phyloP scores from a whole-genome alignment of 1,139 yeast species.

The Candida gigantensis region DNA sequence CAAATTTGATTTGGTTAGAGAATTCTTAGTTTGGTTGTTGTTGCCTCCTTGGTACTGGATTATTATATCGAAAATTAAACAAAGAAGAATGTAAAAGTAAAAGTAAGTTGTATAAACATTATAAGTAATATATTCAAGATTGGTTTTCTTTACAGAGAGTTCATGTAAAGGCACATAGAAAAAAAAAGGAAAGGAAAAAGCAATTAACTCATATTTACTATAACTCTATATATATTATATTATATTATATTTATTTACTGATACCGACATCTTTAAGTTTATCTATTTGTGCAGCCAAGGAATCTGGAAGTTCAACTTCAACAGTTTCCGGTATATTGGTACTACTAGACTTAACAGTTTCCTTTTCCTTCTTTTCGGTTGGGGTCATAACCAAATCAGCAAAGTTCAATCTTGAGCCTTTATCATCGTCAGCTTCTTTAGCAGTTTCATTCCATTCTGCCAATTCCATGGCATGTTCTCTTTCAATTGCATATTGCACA shows the following conservation, averaged over 20 bases:
- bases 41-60: constrained; percentile 49
- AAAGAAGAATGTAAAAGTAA: constrained; percentile 2
- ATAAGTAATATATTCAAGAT: no score
- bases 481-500: constrained; percentile 77
- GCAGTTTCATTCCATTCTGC: constrained; percentile 68
- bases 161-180: no score
- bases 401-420: constrained; percentile 44
- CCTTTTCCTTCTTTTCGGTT: constrained; percentile 24
- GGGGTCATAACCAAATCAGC: constrained; percentile 53
- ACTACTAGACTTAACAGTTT: constrained; percentile 8
- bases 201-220: neutral
- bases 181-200: no score
- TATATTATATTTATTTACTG: constrained; percentile 9
- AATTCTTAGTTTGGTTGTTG: constrained; percentile 18
- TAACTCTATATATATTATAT: neutral
- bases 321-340: constrained; percentile 24
- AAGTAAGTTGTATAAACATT: no score
- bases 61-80: constrained; percentile 16
- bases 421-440: constrained; percentile 28
- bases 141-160: no score
- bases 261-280: constrained; percentile 40
- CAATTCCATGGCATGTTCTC: constrained; percentile 72
- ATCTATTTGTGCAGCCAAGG: constrained; percentile 41
- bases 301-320: constrained; percentile 46
- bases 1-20: constrained; percentile 16